Conservation (phyloP, 2,329 filamentous ascomycete genomes). For the Calonectria crousiana region DNA sequence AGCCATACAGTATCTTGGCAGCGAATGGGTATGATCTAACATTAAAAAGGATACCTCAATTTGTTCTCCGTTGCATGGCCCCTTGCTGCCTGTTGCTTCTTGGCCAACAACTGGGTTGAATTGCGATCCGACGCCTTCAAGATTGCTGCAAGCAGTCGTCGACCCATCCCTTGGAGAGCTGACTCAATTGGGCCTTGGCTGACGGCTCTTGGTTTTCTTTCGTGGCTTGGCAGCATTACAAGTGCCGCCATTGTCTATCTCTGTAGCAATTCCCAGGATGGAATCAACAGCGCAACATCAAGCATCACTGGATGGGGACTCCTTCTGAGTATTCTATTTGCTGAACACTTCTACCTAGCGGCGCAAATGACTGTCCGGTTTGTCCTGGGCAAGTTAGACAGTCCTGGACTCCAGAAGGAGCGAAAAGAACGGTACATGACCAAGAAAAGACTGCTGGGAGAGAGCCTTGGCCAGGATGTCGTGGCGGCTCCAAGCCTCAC, state of each 20-base stretch:
- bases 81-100: constrained; percentile 87
- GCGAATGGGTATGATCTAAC: constrained; percentile 18
- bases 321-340: constrained; percentile 83
- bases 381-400: constrained; percentile 84
- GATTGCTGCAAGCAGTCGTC: constrained; percentile 88
- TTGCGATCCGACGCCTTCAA: constrained; percentile 94
- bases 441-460: constrained; percentile 82
- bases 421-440: constrained; percentile 83
- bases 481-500: constrained; percentile 63
- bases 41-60: constrained; percentile 78
- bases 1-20: constrained; percentile 34
- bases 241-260: constrained; percentile 90
- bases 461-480: constrained; percentile 72
- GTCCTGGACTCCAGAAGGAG: constrained; percentile 87
- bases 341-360: constrained; percentile 90
- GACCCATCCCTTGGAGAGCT: constrained; percentile 88
- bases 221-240: constrained; percentile 92
- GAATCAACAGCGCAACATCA: constrained; percentile 64
- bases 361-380: constrained; percentile 79
- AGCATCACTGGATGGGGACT: constrained; percentile 84
- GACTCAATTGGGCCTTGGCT: constrained; percentile 97
- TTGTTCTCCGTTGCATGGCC: constrained; percentile 97
- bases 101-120: constrained; percentile 97
- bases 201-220: constrained; percentile 86
- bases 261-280: constrained; percentile 78